Conservation (phyloP, 2,329 filamentous ascomycete species). For the Aspergillus quadricinctus region DNA sequence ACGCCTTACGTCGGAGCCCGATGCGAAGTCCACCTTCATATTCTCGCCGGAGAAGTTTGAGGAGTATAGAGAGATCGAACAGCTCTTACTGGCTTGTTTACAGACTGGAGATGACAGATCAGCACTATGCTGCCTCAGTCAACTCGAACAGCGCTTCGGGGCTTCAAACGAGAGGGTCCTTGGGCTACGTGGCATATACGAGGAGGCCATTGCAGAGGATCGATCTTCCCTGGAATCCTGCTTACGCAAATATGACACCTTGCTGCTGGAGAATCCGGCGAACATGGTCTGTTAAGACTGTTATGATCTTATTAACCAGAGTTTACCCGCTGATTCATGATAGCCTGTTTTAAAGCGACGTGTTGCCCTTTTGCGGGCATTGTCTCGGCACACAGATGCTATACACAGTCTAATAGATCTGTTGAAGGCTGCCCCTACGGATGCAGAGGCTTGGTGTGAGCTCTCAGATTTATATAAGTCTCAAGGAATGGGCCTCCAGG, state of each 20-base stretch:
- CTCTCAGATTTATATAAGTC: slow-evolving; percentile 79
- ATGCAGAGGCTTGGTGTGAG: slow-evolving; percentile 91
- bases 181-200: slow-evolving; percentile 74
- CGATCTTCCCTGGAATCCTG: slow-evolving; percentile 63
- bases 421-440: slow-evolving; percentile 78
- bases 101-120: slow-evolving; percentile 77
- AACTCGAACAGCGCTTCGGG: slow-evolving; percentile 76
- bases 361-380: slow-evolving; percentile 70
- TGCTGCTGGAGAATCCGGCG: slow-evolving; percentile 67
- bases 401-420: slow-evolving; percentile 69
- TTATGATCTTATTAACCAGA: slow-evolving; percentile 14
- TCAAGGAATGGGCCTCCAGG: slow-evolving; percentile 74
- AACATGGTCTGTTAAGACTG: slow-evolving; percentile 66
- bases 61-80: slow-evolving; percentile 81
- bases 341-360: slow-evolving; percentile 82
- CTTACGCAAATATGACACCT: slow-evolving; percentile 71
- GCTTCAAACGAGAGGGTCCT: slow-evolving; percentile 78
- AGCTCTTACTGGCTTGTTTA: slow-evolving; percentile 77
- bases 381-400: slow-evolving; percentile 68
- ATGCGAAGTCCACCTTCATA: slow-evolving; percentile 49
- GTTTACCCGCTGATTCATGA: slow-evolving; percentile 25
- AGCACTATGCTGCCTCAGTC: slow-evolving; percentile 69
- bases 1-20: slow-evolving; percentile 46
- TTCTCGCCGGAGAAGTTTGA: slow-evolving; percentile 65
- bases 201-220: slow-evolving; percentile 73